Evolutionary conservation across 345 rosid species (phyloP), one percentile per base, ranked within the genome.

Genomic region (Dipteronia dyeriana): DNA sequence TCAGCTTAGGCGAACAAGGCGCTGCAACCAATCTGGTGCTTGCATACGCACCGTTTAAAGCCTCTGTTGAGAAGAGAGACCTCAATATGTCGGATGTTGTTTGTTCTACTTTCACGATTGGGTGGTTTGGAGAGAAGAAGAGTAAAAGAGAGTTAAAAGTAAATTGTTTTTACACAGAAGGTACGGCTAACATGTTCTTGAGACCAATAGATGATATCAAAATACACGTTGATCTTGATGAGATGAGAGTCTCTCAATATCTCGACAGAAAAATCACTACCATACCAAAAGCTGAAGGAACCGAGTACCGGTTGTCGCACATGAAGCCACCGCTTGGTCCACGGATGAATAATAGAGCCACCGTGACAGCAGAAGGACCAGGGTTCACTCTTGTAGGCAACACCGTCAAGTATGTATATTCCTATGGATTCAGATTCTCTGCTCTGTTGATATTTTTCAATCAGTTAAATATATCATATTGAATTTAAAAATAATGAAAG

Each of bases 81-180:
- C 74, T 86, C 5, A 75, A 80, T 9, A 7, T 75, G 4, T 79
- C 85, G 7, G 77, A 74, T 11, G 79, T 81, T 20, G 77, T 68
- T 57, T 86, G 85, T 29, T 71, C 82, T 9, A 7, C 75, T 4
- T 71, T 61, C 16, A 75, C 85, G 0, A 29, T 75, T 0, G 89
- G 87, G 11, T 86, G 89, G 89, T 84, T 31, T 47, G 87, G 84
- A 2, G 72, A 77, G 56, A 73, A 17, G 59, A 19, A 75, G 61
- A 61, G 56, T 3, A 49, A 14, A 13, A 57, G 81, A 62, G 75
- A 4, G 43, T 16, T 80, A 43, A 77, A 71, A 68, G 5, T 83
- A 2, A 1, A 0, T 5, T 80, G 83, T 38, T 77, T 8, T 54
- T 64, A 49, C 45, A 9, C n/a, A 1, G 4, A 80, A 26, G 83